Conservation (phyloP, 768 basidiomycete species). For the Rhodocollybia butyracea region DNA sequence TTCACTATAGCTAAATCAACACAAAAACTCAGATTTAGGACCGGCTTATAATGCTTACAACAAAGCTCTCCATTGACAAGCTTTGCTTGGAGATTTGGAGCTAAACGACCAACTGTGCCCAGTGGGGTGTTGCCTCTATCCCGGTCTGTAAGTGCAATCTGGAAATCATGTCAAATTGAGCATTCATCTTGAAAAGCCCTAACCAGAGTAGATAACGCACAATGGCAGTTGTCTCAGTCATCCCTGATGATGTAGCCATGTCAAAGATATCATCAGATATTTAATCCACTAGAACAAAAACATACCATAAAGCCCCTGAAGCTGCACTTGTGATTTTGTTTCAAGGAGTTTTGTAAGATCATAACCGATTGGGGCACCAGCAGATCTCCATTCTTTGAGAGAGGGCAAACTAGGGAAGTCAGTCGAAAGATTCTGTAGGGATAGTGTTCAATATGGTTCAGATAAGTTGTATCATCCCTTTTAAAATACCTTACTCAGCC, state of each 20-base stretch:
- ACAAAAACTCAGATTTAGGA: too few species aligned
- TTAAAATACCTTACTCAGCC: neutral
- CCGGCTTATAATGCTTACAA: too few species aligned
- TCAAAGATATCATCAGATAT: neutral
- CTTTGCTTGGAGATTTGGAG: neutral
- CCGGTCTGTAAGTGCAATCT: neutral
- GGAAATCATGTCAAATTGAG: neutral
- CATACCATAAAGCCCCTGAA: constrained; percentile 4
- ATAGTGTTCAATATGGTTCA: neutral
- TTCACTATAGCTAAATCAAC: constrained; percentile 4
- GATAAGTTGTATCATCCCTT: neutral
- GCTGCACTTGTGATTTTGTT: neutral
- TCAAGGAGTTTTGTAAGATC: neutral
- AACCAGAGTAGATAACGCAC: neutral
- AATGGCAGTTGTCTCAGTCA: neutral
- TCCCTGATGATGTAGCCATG: neutral
- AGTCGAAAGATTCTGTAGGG: neutral
- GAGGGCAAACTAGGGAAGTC: neutral
- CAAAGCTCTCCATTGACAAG: neutral
- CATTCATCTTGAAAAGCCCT: neutral
- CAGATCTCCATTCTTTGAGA: constrained; percentile 1
- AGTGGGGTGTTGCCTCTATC: neutral
- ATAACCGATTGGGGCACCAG: constrained; percentile 2
- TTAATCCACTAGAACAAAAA: neutral
- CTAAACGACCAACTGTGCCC: neutral